Evolutionary conservation across 805 yeast species (phyloP).

Genomic region (Lipomyces lipofer): DNA sequence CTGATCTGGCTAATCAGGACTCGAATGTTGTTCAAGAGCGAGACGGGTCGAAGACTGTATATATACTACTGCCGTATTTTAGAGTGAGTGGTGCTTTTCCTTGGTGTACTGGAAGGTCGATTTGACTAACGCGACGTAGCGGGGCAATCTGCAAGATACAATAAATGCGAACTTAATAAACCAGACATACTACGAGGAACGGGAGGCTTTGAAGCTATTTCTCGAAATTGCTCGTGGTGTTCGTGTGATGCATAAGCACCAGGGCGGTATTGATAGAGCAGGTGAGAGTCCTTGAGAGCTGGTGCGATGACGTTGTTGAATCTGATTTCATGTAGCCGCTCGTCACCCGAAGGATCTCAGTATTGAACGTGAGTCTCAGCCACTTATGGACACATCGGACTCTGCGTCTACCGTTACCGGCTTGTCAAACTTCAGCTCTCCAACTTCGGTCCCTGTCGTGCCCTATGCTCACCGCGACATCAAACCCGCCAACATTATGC

Average conservation of each 20-base stretch:
- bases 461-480: conserved; percentile 86
- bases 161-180: conserved; percentile 64
- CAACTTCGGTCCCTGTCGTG: conserved; percentile 46
- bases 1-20: conserved; percentile 44
- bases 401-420: neutral
- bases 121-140: conserved; percentile 44
- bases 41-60: conserved; percentile 79
- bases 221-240: conserved; percentile 74
- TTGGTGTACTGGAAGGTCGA: neutral
- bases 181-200: conserved; percentile 55
- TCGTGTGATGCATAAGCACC: conserved; percentile 70
- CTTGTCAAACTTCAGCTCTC: neutral
- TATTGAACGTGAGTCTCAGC: conserved; percentile 34
- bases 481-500: conserved; percentile 87
- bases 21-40: conserved; percentile 67
- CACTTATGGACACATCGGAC: conserved; percentile 44
- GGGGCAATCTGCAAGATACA: conserved; percentile 78
- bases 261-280: too few relatives aligned
- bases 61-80: conserved; percentile 74
- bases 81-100: conserved; percentile 4
- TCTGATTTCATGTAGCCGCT: too few relatives aligned
- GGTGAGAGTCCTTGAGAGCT: too few relatives aligned
- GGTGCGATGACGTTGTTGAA: conserved; percentile 7
- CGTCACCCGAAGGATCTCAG: too few relatives aligned
- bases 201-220: conserved; percentile 61